Conservation (phyloP, 805 yeast genomes). For the Blastobotrys chiropterorum region DNA sequence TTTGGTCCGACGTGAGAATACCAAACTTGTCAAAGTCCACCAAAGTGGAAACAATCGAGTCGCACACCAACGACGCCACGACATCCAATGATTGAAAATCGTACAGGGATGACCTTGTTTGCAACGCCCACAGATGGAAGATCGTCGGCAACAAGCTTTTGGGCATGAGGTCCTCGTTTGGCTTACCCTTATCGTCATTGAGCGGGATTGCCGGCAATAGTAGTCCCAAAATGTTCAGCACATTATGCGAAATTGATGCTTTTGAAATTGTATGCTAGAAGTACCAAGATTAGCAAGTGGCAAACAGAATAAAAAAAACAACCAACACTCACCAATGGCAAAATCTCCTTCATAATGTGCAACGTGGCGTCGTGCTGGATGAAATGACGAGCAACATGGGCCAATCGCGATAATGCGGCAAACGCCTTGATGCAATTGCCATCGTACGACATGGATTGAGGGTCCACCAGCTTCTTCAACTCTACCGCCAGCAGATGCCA, state of each 20-base stretch:
- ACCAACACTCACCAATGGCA: conserved; percentile 26
- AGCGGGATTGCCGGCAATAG: conserved; percentile 19
- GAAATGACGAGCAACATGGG: conserved; percentile 21
- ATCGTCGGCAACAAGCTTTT: conserved; percentile 57
- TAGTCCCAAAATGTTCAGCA: conserved; percentile 16
- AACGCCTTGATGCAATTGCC: conserved; percentile 16
- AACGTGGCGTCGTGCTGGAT: conserved; percentile 18
- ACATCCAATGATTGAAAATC: conserved; percentile 63
- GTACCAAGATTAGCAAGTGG: not conserved
- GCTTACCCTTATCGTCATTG: not conserved
- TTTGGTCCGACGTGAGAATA: conserved; percentile 55
- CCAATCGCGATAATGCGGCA: conserved; percentile 19
- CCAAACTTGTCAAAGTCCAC: conserved; percentile 49
- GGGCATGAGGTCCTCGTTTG: conserved; percentile 23
- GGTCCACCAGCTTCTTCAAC: conserved; percentile 24
- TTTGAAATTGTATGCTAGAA: conserved; percentile 13
- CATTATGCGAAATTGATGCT: conserved; percentile 21
- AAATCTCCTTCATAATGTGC: conserved; percentile 21
- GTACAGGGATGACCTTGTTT: conserved; percentile 39
- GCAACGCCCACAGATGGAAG: conserved; percentile 68
- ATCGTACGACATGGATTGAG: conserved; percentile 15
- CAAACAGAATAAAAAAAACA: too few relatives aligned
- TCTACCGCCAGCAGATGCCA: conserved; percentile 44
- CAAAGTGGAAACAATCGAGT: conserved; percentile 28
- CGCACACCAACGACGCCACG: conserved; percentile 51